phyloP scores from a whole-genome alignment of 441 rosid genomes.

The Geranium incanum region DNA sequence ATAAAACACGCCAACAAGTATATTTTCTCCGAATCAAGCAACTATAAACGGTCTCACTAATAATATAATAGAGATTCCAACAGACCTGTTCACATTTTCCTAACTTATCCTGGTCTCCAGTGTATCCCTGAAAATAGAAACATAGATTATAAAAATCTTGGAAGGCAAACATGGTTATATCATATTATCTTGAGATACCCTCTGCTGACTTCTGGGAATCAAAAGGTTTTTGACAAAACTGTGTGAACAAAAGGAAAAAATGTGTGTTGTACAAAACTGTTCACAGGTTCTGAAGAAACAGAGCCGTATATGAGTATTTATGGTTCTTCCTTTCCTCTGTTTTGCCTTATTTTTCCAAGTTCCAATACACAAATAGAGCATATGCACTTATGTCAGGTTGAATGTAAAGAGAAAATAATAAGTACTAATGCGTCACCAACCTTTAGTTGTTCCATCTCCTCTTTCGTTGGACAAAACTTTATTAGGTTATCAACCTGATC shows the following conservation, averaged over 20 bases:
- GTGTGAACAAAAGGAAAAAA: background rate
- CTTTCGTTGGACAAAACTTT: conserved; percentile 94
- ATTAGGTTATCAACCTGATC: conserved; percentile 92
- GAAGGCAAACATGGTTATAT: too few relatives aligned
- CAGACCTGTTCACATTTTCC: conserved; percentile 91
- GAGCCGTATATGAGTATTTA: background rate
- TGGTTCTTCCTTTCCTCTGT: background rate
- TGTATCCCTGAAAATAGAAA: conserved; percentile 46
- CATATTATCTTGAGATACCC: background rate
- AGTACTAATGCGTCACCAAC: conserved; percentile 25
- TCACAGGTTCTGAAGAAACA: background rate
- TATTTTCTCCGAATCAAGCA: background rate
- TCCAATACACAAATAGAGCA: background rate
- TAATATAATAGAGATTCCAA: conserved; percentile 13
- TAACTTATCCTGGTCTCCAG: conserved; percentile 63
- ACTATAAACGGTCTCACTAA: background rate
- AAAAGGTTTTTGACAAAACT: background rate
- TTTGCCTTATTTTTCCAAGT: background rate
- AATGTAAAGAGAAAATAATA: background rate
- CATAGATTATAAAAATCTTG: background rate
- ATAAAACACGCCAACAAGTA: background rate
- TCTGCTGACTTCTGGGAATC: background rate
- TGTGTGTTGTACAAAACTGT: background rate
- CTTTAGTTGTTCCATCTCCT: conserved; percentile 82
- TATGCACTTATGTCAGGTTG: background rate